Base-by-base conservation (phyloP, 2,329 filamentous ascomycete genomes). In the Phialophora macrospora region DNA sequence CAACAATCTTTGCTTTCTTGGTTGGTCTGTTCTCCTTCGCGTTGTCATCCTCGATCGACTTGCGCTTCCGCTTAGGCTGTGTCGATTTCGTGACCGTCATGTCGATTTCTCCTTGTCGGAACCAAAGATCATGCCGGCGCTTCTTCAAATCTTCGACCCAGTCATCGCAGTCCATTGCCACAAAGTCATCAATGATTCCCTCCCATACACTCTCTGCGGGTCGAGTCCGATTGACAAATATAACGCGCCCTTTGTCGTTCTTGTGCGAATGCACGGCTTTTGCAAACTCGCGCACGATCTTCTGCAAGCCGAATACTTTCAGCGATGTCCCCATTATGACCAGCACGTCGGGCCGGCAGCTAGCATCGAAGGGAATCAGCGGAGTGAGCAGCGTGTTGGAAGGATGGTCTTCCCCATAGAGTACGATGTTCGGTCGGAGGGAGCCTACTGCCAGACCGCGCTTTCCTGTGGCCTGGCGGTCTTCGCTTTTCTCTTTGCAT, bases 351-450 rank as follows among this genome's bases (percentile, higher is more conserved):
- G 89, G 89, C 2, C 83, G 83, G 2, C 89, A 79, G 2, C 81
- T 81, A 1, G 91, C 78, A 72, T 92, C 89, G 65, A 90, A 87
- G 14, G 88, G 87, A 14, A 90, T 83, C 12, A 92, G 84, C 1
- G 86, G 85, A 24, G 87, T 88, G 68, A 92, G 89, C 4, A 89
- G 80, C 65, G 90, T 86, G 1, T 87, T 86, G 34, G 85, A 85
- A 0, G 89, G 89, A 71, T 92, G 88, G 60, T 91, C 88, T 73
- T 92, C 89, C 24, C 89, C 89, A 72, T 91, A 92, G 0, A 92
- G 80, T 1, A 92, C 89, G 71, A 92, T 90, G 71, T 92, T 88
- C 0, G 89, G 89, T 46, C 89, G 81, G 20, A 92, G 80, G 66
- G 88, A 87, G 38, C 89, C 89, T 2, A 91, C 84, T 3, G 87